phyloP scores from a whole-genome alignment of 257 asterid species.

The Ballota nigra region DNA sequence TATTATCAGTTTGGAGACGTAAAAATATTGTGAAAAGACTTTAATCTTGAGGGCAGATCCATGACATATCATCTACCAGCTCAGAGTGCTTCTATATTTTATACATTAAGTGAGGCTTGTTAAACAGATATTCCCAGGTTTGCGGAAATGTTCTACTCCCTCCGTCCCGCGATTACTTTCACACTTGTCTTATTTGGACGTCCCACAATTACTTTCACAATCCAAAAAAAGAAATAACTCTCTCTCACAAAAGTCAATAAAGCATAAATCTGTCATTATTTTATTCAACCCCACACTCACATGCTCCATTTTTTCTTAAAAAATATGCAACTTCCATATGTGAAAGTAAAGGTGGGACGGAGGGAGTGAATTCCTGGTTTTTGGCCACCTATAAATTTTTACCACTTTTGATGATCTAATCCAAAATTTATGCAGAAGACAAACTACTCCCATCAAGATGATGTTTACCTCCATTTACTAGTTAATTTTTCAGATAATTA shows the following conservation, averaged over 20 bases:
- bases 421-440: conserved; percentile 13
- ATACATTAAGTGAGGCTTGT: conserved; percentile 3
- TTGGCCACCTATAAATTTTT: conserved; percentile 4
- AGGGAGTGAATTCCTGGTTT: conserved; percentile 7
- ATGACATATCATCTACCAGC: conserved; percentile 15
- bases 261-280: no score
- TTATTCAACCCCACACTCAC: no score
- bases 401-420: conserved; percentile 12
- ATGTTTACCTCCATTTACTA: conserved; percentile 11
- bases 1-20: not conserved
- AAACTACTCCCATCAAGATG: not conserved
- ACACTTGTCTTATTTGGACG: no score
- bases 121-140: conserved; percentile 8
- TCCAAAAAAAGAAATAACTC: no score
- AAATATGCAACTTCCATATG: no score
- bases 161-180: no score
- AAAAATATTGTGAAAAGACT: not conserved
- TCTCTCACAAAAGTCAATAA: no score
- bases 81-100: not conserved
- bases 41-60: conserved; percentile 9
- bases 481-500: conserved; percentile 4
- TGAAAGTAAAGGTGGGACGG: no score
- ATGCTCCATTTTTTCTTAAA: no score
- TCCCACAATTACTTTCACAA: no score
- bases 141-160: not conserved